Base-by-base conservation (phyloP, 2,329 filamentous ascomycete genomes). In the Penicillium paneum region DNA sequence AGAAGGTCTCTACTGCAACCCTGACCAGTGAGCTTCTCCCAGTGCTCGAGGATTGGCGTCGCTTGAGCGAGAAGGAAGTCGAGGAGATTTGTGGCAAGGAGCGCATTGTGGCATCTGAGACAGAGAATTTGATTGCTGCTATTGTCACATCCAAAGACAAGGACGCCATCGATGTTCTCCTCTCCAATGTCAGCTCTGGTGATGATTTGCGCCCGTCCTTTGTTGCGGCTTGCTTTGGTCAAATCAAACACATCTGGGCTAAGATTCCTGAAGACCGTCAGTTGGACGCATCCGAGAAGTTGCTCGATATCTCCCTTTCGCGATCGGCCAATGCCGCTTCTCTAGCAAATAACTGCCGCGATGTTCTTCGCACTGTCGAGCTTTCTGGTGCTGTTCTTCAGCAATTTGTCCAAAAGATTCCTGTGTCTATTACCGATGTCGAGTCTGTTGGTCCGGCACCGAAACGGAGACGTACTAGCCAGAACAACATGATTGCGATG, bases 381-480 rank as follows among this genome's bases (percentile, higher is more conserved):
- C 79, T 96, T 36, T 85, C 89, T 2, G 90, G 89, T 0, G 78
- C 86, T 29, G 85, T 90, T 24, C 80, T 97, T 8, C 76, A 85
- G 0, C 80, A 81, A 44, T 90, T 96, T 72, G 75, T 96, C 8
- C 83, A 89, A 59, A 85, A 84, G 24, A 81, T 96, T 38, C 88
- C 90, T 54, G 86, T 84, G 13, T 83, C 87, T n/a, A 81, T 74
- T 36, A 69, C 86, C 3, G 85, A 88, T 64, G 82, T 92, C 72
- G 85, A 87, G 39, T 86, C 85, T 43, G 85, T 87, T 52, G 83
- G 86, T 12, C 87, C 89, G 10, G 82, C 88, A 1, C 86, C 86
- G 60, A 96, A 96, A 78, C 82, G 90, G 58, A 85, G 91, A 66
- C 83, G 91, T 52, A 90, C 85, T 0, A 95, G 89, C 72, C 84